phyloP scores from a whole-genome alignment of 257 asterid genomes.

The Anisodus acutangulus region DNA sequence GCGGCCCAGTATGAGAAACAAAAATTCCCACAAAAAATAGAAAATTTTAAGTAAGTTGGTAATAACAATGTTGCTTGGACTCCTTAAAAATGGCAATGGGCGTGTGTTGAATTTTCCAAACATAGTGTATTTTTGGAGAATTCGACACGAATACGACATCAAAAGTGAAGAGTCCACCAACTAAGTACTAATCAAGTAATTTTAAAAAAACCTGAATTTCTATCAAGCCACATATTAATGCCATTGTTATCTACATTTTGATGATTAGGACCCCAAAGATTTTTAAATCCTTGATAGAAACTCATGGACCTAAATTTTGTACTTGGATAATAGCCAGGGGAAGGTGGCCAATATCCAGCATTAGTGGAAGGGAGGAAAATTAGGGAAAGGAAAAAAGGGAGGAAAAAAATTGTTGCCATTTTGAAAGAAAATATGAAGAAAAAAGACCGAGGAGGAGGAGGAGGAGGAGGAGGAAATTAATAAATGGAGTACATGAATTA shows the following conservation, averaged over 20 bases:
- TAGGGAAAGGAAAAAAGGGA: conserved; percentile 35
- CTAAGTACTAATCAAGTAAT: neutral
- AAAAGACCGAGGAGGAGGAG: neutral
- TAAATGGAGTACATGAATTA: conserved; percentile 30
- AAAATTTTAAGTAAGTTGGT: too few relatives aligned
- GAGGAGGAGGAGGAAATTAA: neutral
- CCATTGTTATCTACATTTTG: conserved; percentile 66
- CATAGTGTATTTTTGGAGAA: too few relatives aligned
- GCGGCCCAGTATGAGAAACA: neutral
- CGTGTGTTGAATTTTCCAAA: too few relatives aligned
- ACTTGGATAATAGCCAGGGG: conserved; percentile 83
- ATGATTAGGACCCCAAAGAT: conserved; percentile 81
- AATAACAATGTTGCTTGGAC: too few relatives aligned
- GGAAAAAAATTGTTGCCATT: conserved; percentile 37
- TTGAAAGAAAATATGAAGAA: neutral
- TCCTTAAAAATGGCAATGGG: too few relatives aligned
- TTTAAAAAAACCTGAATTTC: conserved; percentile 55
- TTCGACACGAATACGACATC: too few relatives aligned
- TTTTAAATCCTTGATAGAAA: conserved; percentile 66
- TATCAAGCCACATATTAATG: conserved; percentile 83
- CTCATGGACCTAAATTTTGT: conserved; percentile 57
- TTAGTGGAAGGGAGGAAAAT: conserved; percentile 29
- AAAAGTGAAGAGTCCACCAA: too few relatives aligned
- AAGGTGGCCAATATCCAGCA: conserved; percentile 75
- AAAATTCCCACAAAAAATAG: neutral